Evolutionary conservation across 495 filamentous ascomycete species (phyloP).

Genomic region (Alectoria sarmentosa): DNA sequence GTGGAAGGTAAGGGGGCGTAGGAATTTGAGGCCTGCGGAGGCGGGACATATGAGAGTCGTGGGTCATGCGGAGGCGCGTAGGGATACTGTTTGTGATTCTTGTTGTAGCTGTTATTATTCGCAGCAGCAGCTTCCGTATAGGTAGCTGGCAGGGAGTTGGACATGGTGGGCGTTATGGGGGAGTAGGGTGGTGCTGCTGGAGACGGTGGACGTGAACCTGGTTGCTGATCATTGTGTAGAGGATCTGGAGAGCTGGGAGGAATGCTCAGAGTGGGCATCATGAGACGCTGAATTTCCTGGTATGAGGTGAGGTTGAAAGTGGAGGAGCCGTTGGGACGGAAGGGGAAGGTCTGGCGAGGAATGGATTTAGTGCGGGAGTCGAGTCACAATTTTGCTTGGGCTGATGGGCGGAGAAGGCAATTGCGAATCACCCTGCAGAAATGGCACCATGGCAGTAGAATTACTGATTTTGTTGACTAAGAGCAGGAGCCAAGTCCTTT

Average conservation of each 20-base stretch:
- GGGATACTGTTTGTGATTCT: not conserved
- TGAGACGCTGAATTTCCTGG: not conserved
- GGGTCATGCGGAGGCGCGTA: not conserved
- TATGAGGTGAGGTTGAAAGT: not conserved
- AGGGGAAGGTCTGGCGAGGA: conserved; percentile 14
- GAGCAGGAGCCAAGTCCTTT: conserved; percentile 1
- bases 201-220: conserved; percentile 11
- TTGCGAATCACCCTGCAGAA: not conserved
- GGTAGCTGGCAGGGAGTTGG: conserved; percentile 11
- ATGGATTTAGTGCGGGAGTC: not conserved
- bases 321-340: not conserved
- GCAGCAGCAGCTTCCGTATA: not conserved
- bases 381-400: not conserved
- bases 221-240: not conserved
- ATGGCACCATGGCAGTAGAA: not conserved
- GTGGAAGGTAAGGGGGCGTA: not conserved
- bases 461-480: not conserved
- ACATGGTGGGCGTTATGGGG: conserved; percentile 27
- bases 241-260: not conserved
- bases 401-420: too few relatives aligned
- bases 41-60: not conserved
- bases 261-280: not conserved
- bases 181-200: conserved; percentile 27
- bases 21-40: not conserved
- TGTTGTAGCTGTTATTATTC: not conserved